These are phyloP conservation scores for Pestalotiopsis sp. DNA, from an alignment of 2,329 filamentous ascomycete genomes.

Conservation along the genomic window DNA sequence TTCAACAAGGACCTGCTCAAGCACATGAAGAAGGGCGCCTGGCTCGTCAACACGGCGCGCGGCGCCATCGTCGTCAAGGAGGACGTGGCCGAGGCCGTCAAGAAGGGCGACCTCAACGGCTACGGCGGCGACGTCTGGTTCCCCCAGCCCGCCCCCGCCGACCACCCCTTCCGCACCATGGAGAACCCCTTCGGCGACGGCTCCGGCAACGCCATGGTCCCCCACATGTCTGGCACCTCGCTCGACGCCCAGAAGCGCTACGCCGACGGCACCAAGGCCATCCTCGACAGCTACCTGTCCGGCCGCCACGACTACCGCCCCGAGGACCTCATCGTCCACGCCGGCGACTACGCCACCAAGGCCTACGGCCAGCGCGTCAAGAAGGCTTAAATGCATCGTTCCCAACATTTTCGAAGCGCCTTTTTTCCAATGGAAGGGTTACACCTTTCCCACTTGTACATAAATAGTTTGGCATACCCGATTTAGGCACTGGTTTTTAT, in stretches of 20 bases:
- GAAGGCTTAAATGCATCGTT: conserved; percentile 26
- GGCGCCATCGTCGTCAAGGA: conserved; percentile 99
- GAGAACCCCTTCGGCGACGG: conserved; percentile 89
- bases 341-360: conserved; percentile 93
- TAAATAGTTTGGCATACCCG: not conserved
- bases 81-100: conserved; percentile 92
- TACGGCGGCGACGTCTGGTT: conserved; percentile 94
- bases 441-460: not conserved
- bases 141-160: conserved; percentile 93
- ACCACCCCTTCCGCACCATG: conserved; percentile 90
- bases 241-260: conserved; percentile 96
- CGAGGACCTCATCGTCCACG: conserved; percentile 87
- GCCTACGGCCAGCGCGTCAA: conserved; percentile 79
- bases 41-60: conserved; percentile 98
- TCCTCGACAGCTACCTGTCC: conserved; percentile 87
- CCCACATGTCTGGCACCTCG: conserved; percentile 99
- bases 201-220: conserved; percentile 91
- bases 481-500: not conserved
- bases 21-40: conserved; percentile 98
- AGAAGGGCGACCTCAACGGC: conserved; percentile 86
- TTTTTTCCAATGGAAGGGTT: not conserved
- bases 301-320: conserved; percentile 86
- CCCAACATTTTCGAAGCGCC: not conserved
- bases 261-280: conserved; percentile 83
- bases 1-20: conserved; percentile 98